A percentile compares a stretch with the other conserved stretches of the same genome.
These are phyloP conservation scores for Sphaerosporella brunnea DNA, from an alignment of 495 filamentous ascomycete species.

Conservation along the genomic window DNA sequence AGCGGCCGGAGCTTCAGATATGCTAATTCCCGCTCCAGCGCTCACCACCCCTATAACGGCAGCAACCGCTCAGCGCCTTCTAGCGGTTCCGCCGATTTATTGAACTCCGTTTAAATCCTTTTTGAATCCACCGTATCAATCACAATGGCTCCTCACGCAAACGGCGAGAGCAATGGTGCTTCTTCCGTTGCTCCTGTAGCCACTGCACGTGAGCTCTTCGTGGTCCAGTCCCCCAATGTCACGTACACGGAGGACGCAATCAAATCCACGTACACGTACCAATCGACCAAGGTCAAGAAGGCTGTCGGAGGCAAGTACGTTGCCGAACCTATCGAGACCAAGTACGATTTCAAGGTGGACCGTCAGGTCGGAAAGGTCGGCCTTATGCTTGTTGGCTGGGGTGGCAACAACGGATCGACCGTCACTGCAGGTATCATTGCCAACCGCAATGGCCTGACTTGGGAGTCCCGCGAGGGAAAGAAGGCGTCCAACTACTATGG, in stretches of 20 bases:
- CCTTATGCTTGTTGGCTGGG: slow-evolving; percentile 95
- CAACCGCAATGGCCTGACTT: slow-evolving; percentile 68
- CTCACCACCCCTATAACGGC: slow-evolving; percentile 94
- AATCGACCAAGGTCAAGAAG: slow-evolving; percentile 65
- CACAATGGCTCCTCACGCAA: slow-evolving; percentile 88
- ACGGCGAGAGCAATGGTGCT: slow-evolving; percentile 56
- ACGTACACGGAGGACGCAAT: slow-evolving; percentile 75
- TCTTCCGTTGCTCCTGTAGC: slow-evolving; percentile 23
- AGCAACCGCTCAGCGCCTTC: slow-evolving; percentile 83
- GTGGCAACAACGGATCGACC: slow-evolving; percentile 95
- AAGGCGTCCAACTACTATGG: slow-evolving; percentile 91
- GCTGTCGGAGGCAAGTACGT: slow-evolving; percentile 59
- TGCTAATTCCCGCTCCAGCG: slow-evolving; percentile 33
- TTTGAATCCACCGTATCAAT: slow-evolving; percentile 24
- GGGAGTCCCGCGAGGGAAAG: slow-evolving; percentile 83
- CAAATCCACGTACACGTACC: slow-evolving; percentile 84
- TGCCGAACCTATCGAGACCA: slow-evolving; percentile 69
- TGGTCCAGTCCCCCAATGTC: slow-evolving; percentile 82
- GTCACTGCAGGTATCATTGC: slow-evolving; percentile 95
- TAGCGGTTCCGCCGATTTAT: slow-evolving; percentile 70
- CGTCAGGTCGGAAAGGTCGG: slow-evolving; percentile 85
- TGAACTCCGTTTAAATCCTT: slow-evolving; percentile 42
- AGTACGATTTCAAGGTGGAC: slow-evolving; percentile 95
- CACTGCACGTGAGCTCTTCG: slow-evolving; percentile 46
- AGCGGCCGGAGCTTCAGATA: too few species aligned